Conservation (phyloP, 192 early-diverging fungal genomes). For the Rhizophlyctis rosea region DNA sequence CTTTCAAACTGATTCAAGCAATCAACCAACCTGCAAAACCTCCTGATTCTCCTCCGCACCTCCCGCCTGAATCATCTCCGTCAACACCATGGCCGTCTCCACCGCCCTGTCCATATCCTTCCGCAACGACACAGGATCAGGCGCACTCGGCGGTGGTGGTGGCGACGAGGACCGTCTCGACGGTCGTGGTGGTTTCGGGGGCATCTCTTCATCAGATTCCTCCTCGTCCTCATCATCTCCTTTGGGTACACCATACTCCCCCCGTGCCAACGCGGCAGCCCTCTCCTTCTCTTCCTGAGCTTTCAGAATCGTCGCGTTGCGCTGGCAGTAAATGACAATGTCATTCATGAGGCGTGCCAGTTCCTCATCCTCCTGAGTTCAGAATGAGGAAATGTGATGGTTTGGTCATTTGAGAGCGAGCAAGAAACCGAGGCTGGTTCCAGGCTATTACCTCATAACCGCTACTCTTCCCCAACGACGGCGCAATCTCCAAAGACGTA, state of each 20-base stretch:
- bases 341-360: constrained; percentile 30
- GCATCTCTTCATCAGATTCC: background rate
- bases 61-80: constrained; percentile 16
- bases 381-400: background rate
- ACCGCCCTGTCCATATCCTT: constrained; percentile 7
- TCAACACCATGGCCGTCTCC: constrained; percentile 21
- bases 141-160: background rate
- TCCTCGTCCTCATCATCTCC: background rate
- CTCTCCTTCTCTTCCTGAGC: background rate
- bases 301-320: constrained; percentile 23
- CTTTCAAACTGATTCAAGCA: too few species aligned
- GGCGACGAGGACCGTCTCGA: background rate
- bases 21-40: too few species aligned
- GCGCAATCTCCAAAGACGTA: constrained; percentile 65
- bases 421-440: background rate
- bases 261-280: too few species aligned
- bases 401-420: background rate
- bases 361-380: constrained; percentile 16
- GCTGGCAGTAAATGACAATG: constrained; percentile 28
- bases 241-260: background rate
- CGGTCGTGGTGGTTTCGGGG: background rate
- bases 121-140: constrained; percentile 4
- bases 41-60: constrained; percentile 6
- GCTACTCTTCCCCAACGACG: constrained; percentile 10
- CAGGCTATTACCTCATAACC: background rate